These are phyloP conservation scores for Lentinula edodes DNA, from an alignment of 768 basidiomycete species.

Conservation along the genomic window DNA sequence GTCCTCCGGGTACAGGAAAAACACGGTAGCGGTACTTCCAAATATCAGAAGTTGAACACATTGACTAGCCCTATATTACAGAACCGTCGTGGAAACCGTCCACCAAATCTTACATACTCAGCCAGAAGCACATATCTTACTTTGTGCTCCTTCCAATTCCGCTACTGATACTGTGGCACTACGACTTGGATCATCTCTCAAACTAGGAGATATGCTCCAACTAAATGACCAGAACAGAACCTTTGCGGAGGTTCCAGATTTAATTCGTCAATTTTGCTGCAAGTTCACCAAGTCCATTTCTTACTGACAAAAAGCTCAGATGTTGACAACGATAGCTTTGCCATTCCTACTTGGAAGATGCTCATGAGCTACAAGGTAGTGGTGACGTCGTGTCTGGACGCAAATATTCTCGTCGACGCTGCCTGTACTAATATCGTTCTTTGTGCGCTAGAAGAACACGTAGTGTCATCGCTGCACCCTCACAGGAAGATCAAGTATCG, in stretches of 20 bases:
- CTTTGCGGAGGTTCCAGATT: slow-evolving; percentile 43
- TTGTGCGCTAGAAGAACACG: slow-evolving; percentile 33
- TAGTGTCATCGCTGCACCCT: slow-evolving; percentile 33
- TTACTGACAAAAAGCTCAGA: slow-evolving; percentile 19
- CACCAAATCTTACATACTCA: no score
- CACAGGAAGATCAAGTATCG: slow-evolving; percentile 22
- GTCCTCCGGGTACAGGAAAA: slow-evolving; percentile 49
- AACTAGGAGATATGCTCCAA: slow-evolving; percentile 39
- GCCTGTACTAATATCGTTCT: slow-evolving; percentile 38
- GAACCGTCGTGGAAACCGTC: slow-evolving; percentile 49
- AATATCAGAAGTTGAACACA: not conserved
- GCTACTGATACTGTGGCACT: no score
- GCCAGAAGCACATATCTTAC: no score
- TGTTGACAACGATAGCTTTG: slow-evolving; percentile 40
- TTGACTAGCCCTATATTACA: slow-evolving; percentile 10
- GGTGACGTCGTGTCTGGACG: slow-evolving; percentile 41
- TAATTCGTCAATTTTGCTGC: slow-evolving; percentile 45
- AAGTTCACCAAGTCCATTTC: slow-evolving; percentile 7
- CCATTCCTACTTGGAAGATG: slow-evolving; percentile 39
- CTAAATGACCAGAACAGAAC: slow-evolving; percentile 46
- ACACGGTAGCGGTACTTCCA: slow-evolving; percentile 28
- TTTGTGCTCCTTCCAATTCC: no score
- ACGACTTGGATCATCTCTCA: slow-evolving; percentile 31
- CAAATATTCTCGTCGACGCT: slow-evolving; percentile 36
- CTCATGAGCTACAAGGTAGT: slow-evolving; percentile 44